phyloP scores from a whole-genome alignment of 306 rosid genomes.

The Mimosa pudica region DNA sequence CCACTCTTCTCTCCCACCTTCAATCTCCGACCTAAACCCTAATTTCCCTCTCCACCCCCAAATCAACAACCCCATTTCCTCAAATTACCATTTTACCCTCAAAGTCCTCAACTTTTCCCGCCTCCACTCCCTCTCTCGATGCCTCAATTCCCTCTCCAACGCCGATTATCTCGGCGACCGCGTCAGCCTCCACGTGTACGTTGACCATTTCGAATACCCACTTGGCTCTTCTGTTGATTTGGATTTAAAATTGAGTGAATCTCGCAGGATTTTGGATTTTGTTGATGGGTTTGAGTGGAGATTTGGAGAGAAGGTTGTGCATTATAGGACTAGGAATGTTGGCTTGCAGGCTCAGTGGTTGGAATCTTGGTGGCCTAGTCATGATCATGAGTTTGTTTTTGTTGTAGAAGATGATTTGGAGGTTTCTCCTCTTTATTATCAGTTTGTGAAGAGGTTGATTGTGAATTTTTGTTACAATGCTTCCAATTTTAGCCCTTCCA shows the following conservation, averaged over 20 bases:
- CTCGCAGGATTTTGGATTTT: slow-evolving; percentile 65
- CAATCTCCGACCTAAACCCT: slow-evolving; percentile 44
- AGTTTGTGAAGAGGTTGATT: slow-evolving; percentile 68
- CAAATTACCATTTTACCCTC: slow-evolving; percentile 60
- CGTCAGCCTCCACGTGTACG: slow-evolving; percentile 70
- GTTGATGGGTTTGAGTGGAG: slow-evolving; percentile 73
- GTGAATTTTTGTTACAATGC: slow-evolving; percentile 71
- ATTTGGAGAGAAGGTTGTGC: slow-evolving; percentile 79
- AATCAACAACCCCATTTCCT: slow-evolving; percentile 20
- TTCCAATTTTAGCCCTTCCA: slow-evolving; percentile 75
- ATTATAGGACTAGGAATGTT: slow-evolving; percentile 71
- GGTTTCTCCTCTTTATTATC: slow-evolving; percentile 79
- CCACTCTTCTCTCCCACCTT: slow-evolving; percentile 58
- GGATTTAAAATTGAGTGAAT: slow-evolving; percentile 50
- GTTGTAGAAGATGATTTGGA: slow-evolving; percentile 94
- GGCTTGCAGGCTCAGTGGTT: slow-evolving; percentile 98
- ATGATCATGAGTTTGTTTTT: slow-evolving; percentile 77
- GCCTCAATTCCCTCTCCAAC: slow-evolving; percentile 80
- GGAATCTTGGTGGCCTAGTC: slow-evolving; percentile 97
- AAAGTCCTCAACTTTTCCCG: slow-evolving; percentile 84
- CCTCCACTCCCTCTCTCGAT: slow-evolving; percentile 72
- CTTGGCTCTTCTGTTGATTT: slow-evolving; percentile 37
- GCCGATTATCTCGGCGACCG: slow-evolving; percentile 84
- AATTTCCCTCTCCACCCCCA: slow-evolving; percentile 40
- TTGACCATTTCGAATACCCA: slow-evolving; percentile 58